Base-by-base conservation (phyloP, 1,284 basidiomycete species). In the Ustilago tritici region DNA sequence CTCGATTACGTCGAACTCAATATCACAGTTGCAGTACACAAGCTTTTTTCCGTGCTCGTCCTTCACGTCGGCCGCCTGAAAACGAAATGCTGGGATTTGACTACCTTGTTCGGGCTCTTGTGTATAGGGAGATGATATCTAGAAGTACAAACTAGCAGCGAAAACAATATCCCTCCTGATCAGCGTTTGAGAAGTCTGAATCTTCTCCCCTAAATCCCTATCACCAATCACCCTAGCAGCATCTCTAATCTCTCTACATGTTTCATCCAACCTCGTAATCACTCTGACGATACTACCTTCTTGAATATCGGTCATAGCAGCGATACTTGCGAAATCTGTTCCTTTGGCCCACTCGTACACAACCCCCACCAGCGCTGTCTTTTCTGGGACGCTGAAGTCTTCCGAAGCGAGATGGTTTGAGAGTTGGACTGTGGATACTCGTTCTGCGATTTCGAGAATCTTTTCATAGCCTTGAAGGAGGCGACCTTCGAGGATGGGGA, bases 261-360 rank as follows among this genome's bases (percentile, higher is more conserved):
- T 97, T 88, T 99, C 96, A 85, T 99, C 97, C 59, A 99, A 88
- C 15, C 97, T 91, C 4, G 94, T 98, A 84, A 99, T 99, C 58
- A 94, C 93, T 49, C 97, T 91, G 12, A 99, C 97, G 74, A 99
- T 96, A 0, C 95, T 97, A 0, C 97, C 97, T 86, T 99, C 97
- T 8, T 95, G 91, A 11, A 98, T 93, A 84, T 99, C 97, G 0
- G 97, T 99, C 71, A 99, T 88, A 8, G 90, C 88, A 1, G 94
- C 95, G 81, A 99, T 97, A 84, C 98, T 92, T 79, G 94, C 92
- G 86, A 99, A 99, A 0, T 95, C 95, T 92, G 95, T 97, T 62
- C 97, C 97, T 84, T 93, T 93, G 0, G 97, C 95, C 97, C 97
- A 99, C 86, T 98, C 95, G 86, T 98, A 98, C 9, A 98, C 96